Evolutionary conservation across 331 rosid genomes (phyloP).

Genomic region (Pyrus hybrid): DNA sequence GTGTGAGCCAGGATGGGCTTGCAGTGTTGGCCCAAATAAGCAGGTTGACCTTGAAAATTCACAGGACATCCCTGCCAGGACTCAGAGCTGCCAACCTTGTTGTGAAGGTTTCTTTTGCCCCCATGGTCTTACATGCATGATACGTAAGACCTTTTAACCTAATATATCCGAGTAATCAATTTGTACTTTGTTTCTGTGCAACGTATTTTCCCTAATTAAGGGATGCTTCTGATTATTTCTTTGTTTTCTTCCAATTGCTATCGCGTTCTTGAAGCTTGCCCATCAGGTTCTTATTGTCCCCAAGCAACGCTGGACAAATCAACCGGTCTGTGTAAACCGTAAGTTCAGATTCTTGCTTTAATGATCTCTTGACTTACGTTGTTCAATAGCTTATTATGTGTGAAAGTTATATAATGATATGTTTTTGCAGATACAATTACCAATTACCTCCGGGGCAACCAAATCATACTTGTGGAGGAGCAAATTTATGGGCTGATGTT

Average conservation of each 20-base stretch:
- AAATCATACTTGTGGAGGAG: constrained; percentile 95
- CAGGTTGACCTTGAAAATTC: constrained; percentile 51
- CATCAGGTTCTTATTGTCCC: constrained; percentile 90
- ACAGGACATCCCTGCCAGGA: constrained; percentile 64
- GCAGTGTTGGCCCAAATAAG: constrained; percentile 45
- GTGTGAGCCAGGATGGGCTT: constrained; percentile 99
- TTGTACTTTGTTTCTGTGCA: neutral
- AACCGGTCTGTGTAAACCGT: constrained; percentile 93
- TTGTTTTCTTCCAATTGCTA: constrained; percentile 7
- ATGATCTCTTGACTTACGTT: neutral
- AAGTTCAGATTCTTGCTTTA: constrained; percentile 35
- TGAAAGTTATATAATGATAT: neutral
- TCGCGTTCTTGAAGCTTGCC: constrained; percentile 61
- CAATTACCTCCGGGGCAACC: constrained; percentile 74
- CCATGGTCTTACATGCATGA: constrained; percentile 92
- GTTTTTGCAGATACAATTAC: constrained; percentile 65
- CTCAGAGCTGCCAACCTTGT: constrained; percentile 65
- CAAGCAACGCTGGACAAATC: constrained; percentile 57
- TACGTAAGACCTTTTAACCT: constrained; percentile 47
- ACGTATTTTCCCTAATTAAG: neutral
- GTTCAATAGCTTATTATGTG: neutral
- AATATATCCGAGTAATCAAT: neutral
- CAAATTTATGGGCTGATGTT: constrained; percentile 84
- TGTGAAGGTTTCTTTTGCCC: constrained; percentile 97
- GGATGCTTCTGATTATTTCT: constrained; percentile 23